Base-by-base conservation (phyloP, 306 rosid genomes). In the Vachellia pachyceras region DNA sequence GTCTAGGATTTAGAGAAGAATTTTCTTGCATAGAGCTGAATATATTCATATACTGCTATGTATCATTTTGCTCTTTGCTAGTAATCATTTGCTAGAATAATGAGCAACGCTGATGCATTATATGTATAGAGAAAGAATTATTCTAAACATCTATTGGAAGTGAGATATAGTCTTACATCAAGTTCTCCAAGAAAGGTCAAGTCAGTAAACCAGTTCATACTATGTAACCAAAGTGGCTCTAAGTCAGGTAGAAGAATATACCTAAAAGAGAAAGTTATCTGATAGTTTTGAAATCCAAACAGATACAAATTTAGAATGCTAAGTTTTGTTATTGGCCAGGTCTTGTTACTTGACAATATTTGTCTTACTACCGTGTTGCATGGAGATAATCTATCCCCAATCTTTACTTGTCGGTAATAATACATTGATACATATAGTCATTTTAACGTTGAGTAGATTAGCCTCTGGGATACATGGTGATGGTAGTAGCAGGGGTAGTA, bases 1-100 rank as follows among this genome's bases (percentile, higher is more conserved):
- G 49, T 73, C 63, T 61, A 45, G 63, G 57, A 74, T 18, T 81
- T 36, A 14, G 25, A 47, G 41, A 44, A 68, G 22, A 9, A 71
- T 47, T 70, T 72, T 39, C 13, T 60, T 33, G 13, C 54, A 50
- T 75, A 6, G 49, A 73, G 55, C 70, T 82, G 81, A 77, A 78
- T 75, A 49, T 75, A 49, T 50, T 29, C 63, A 35, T 72, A 49
- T 47, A 52, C 35, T 36, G 77, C 77, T 57, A 12, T 74, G 6
- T 11, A 23, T 75, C 46, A 23, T 2, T 75, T 23, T 75, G 41
- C 41, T 57, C 8, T 23, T 20, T 15, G 14, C 45, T 9, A 17
- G 20, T 54, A 6, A 20, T 74, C 50, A 55, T 74, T 42, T 55
- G 14, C 47, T 37, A 22, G 52, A 73, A n/a, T 39, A 37, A 74